A percentile compares a stretch with the other conserved stretches of the same genome.
phyloP scores from a whole-genome alignment of 331 rosid genomes.

The Ulmus americana region DNA sequence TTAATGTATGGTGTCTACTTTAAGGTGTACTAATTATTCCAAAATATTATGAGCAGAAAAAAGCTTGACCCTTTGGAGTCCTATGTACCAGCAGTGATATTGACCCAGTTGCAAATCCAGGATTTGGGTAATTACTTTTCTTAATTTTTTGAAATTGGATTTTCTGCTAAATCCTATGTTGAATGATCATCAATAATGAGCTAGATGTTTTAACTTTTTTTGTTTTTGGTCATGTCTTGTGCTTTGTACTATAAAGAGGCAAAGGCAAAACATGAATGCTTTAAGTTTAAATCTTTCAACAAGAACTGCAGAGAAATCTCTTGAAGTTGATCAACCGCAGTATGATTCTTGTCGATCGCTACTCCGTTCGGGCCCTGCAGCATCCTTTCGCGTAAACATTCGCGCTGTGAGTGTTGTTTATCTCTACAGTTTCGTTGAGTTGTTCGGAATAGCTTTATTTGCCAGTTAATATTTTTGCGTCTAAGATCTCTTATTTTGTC shows the following conservation, averaged over 20 bases:
- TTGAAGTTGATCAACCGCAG: constrained; percentile 61
- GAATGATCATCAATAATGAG: too few relatives aligned
- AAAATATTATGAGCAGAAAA: constrained; percentile 38
- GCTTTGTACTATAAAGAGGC: too few relatives aligned
- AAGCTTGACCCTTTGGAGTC: constrained; percentile 83
- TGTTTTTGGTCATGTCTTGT: too few relatives aligned
- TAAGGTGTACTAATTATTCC: constrained; percentile 8
- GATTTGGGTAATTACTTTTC: constrained; percentile 59
- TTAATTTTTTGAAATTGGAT: neutral
- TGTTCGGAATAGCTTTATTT: neutral
- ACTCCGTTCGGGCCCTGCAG: constrained; percentile 86
- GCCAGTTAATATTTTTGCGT: neutral
- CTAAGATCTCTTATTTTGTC: too few relatives aligned
- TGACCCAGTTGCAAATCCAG: constrained; percentile 72
- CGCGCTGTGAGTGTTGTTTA: constrained; percentile 58
- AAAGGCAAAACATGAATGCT: neutral
- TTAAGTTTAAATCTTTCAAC: neutral
- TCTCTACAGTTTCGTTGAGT: neutral
- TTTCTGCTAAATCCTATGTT: neutral
- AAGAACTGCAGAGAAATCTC: constrained; percentile 41
- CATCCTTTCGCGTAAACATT: constrained; percentile 71
- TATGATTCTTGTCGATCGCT: constrained; percentile 64
- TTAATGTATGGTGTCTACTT: neutral
- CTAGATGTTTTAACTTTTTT: too few relatives aligned
- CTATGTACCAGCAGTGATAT: constrained; percentile 74